Base-by-base conservation (phyloP, 2,329 filamentous ascomycete genomes). In the Aspergillus terreus region DNA sequence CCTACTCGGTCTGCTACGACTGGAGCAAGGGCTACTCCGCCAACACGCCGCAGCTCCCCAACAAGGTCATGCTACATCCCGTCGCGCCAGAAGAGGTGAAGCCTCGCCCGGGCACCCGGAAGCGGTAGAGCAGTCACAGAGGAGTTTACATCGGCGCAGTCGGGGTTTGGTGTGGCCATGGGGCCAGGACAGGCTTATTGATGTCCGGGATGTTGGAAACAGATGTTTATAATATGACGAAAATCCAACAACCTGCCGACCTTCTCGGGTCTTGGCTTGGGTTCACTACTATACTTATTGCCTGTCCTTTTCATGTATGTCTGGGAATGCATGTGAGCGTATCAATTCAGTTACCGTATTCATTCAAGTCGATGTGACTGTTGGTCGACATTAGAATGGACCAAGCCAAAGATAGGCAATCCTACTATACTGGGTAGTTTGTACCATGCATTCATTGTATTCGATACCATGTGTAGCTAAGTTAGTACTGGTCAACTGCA, bases 21-120 rank as follows among this genome's bases (percentile, higher is more conserved):
- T 99, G 94, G 94, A 91, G 88, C 76, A 97, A 99, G 78, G 94
- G 94, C 14, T 96, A 92, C 75, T 83, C 88, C 58, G 83, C 79
- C 59, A 97, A 97, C 74, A 94, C 78, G 23, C 84, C 84, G 51
- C 81, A 80, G 49, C 63, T 65, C 19, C 83, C 88, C 7, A 88
- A 83, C 71, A 94, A 94, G 76, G 85, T 94, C 48, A 91, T 91
- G 85, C 78, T 95, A 68, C 89, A 95, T 68, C 85, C 88, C 1
- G 83, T 95, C 11, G 75, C 74, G 30, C 78, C 76, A n/a, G 83
- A 85, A 44, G 83, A 86, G 64, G 82, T 83, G 45, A 84, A 82
- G 62, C 81, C 80, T 30, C 70, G 77, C 56, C 73, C 76, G n/a
- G 70, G 67, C 54, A 65, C 68, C 17, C 66, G 72, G 57, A 76